Base-by-base conservation (phyloP, 805 yeast species). In the Candida tibetensis region DNA sequence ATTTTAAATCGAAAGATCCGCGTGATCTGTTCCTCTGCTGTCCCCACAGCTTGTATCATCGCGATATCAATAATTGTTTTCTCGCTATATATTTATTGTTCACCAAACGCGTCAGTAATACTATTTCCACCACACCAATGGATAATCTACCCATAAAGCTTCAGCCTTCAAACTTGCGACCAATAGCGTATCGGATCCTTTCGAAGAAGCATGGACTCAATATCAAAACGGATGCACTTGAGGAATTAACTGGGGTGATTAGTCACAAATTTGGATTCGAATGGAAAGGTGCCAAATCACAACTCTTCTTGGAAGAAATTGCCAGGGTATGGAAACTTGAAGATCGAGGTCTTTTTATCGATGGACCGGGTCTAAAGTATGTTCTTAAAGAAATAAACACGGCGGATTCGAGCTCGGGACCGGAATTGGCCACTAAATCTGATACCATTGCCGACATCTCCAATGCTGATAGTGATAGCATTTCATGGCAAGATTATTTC, bases 131-230 rank as follows among this genome's bases (percentile, higher is more conserved):
- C 28, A 13, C 26, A 31, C 19, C 13, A 26, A 5, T 12, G 3
- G 27, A 12, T 3, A 29, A 32, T 28, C 71, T 90, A 9, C 97
- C 97, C 0, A 81, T 87, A 2, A 73, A 74, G 40, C 76, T 91
- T 2, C 85, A 81, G 37, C 87, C 96, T 0, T 77, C 91, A 0
- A 85, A 85, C 52, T 66, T 93, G 30, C 75, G 99, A 31, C 99
- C 99, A 1, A 65, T 91, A 34, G 97, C 97, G 0, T 93, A 90
- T 58, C 70, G 99, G 28, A 77, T 91, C 1, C 61, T 93, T 6
- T 86, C 98, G 4, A 91, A 89, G 61, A 93, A 91, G 55, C 91
- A 88, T 57, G 96, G 97, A 0, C 73, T 93, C 19, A 89, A 89
- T 58, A 76, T 93, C 46, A 88, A 91, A 52, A 81, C 96, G 0